A percentile compares a stretch with the other conserved stretches of the same genome.
Conservation (phyloP, 225 moss, liverwort and hornwort species). For the Pleurozium schreberi region DNA sequence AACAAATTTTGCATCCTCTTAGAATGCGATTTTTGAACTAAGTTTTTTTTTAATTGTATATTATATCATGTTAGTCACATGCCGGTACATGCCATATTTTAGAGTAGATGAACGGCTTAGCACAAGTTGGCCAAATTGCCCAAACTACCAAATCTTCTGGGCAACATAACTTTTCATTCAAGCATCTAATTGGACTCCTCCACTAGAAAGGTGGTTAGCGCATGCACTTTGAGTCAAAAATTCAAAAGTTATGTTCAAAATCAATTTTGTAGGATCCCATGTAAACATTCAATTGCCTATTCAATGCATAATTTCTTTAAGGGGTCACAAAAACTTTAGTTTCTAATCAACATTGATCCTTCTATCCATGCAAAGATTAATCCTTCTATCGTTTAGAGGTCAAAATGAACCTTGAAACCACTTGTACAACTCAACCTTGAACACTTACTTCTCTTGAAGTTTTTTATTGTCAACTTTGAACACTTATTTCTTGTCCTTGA, state of each 20-base stretch:
- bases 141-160: neutral
- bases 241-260: neutral
- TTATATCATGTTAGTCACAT: neutral
- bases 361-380: neutral
- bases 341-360: neutral
- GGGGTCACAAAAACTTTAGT: neutral
- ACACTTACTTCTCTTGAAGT: neutral
- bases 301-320: accelerated
- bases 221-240: neutral
- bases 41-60: too few relatives aligned
- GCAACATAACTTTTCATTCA: neutral
- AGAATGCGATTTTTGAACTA: neutral
- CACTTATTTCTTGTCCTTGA: too few relatives aligned
- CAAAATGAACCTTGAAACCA: neutral
- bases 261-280: neutral
- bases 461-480: neutral
- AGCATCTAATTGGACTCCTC: neutral
- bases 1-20: neutral
- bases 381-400: too few relatives aligned
- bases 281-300: neutral
- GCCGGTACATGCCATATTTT: accelerated
- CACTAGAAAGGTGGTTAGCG: neutral
- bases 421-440: neutral
- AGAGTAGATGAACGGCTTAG: too few relatives aligned
- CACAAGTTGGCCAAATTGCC: too few relatives aligned